Evolutionary conservation across 805 yeast species (phyloP), one percentile per base, ranked within the genome.

Genomic region (Pichia deserticola): DNA sequence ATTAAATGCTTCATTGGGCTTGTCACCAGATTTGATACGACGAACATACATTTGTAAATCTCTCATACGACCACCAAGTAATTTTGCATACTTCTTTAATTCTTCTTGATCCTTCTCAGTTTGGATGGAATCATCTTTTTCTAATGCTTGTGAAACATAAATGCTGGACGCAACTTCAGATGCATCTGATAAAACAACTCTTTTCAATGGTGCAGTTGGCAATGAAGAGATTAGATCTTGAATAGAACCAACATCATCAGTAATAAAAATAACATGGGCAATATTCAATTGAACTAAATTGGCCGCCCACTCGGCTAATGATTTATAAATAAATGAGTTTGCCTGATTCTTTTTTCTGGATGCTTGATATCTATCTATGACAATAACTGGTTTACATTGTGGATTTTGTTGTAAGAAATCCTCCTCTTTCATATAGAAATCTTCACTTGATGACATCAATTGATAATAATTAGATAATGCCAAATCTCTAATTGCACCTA

Each of bases 51-150:
- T 84, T 66, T 93, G 97, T 46, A 93, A 72, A 64, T 93, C 99
- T 42, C 89, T 74, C 90, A 92, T 86, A 54, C 99, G 80, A 39
- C 99, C 99, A 25, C 99, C 99, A 30, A 93, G 68, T 11, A 96
- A 95, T 30, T 71, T 79, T 35, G 90, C 68, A 34, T 82, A 76
- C 5, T 69, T 66, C 28, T 79, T 82, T 28, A 89, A 71, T 9
- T 72, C 74, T 7, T 41, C 38, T 8, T 32, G 39, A 39, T 46
- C 27, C 35, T 61, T 53, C n/a, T 63, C 58, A 30, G 62, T 67
- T 33, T 64, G 62, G 13, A 38, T 48, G 53, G 40, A 20, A 3
- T 34, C 8, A 5, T 15, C 29, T 13, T 42, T 42, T 30, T 51
- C n/a, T 20, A 84, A 65, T 54, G 82, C 86, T 32, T 74, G 75